Evolutionary conservation across 768 basidiomycete genomes (phyloP), one percentile per base, ranked within the genome.

Genomic region (Amanita muscaria): DNA sequence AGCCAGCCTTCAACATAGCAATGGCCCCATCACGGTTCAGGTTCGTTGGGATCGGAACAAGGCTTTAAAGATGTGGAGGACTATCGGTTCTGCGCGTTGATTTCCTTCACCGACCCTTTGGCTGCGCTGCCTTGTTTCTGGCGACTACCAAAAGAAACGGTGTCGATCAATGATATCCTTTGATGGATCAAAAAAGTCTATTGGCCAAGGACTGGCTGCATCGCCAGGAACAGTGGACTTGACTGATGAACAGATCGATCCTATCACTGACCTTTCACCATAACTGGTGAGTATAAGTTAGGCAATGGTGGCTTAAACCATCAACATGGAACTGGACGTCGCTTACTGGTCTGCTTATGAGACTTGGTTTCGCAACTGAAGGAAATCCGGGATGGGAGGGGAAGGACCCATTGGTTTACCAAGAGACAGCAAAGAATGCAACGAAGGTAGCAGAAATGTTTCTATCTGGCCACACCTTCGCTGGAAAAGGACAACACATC

Each of bases 271-370:
- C n/a, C n/a, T n/a, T n/a, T n/a, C n/a, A n/a, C n/a, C n/a, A n/a
- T n/a, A n/a, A n/a, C n/a, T n/a, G n/a, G n/a, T n/a, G n/a, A n/a
- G n/a, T n/a, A n/a, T n/a, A n/a, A n/a, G n/a, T n/a, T n/a, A n/a
- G n/a, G n/a, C n/a, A n/a, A n/a, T 46, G 45, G 45, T 46, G 37
- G 45, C 45, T 37, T 18, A 46, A 40, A 46, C 29, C 25, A 31
- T 15, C 29, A 23, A 33, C 36, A 15, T 46, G 45, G 45, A 21
- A 32, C 30, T 46, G 45, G 31, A 46, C 23, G 37, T 40, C 8
- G 45, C 36, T 10, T 46, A 46, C 16, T 46, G 45, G 45, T 31
- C 37, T 23, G 23, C 45, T 46, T 38, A 29, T 25, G 37, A 46
- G 18, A 21, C 36, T 5, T 46, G 45, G 45, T 46, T 46, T 27